Conservation (phyloP, 306 rosid species). For the Trichosanthes cucumerina region DNA sequence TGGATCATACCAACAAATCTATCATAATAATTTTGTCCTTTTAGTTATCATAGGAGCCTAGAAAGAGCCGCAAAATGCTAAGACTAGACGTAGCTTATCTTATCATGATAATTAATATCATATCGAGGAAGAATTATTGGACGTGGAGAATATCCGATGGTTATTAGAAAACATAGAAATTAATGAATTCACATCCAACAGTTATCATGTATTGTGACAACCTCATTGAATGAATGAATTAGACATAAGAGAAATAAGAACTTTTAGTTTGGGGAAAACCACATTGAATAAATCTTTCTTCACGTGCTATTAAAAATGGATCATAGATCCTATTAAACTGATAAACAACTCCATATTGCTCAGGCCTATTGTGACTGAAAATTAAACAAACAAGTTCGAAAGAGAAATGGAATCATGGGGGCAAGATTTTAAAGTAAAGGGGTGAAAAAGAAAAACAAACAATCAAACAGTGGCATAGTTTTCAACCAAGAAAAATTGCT, state of each 20-base stretch:
- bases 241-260: too few relatives aligned
- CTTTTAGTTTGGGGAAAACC: too few relatives aligned
- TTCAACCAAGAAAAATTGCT: background rate
- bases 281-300: background rate
- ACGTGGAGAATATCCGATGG: too few relatives aligned
- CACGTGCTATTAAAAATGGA: background rate
- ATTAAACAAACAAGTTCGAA: background rate
- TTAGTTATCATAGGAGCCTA: too few relatives aligned
- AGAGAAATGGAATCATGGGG: background rate
- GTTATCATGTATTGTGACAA: background rate
- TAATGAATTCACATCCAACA: too few relatives aligned
- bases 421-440: background rate
- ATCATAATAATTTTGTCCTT: too few relatives aligned
- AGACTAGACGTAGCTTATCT: too few relatives aligned
- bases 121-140: too few relatives aligned
- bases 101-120: too few relatives aligned
- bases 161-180: too few relatives aligned
- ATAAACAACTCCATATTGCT: background rate
- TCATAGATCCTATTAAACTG: background rate
- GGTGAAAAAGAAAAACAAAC: background rate
- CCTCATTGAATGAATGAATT: background rate
- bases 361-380: background rate
- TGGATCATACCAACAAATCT: too few relatives aligned
- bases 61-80: background rate
- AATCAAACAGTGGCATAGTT: background rate